A percentile compares a stretch with the other conserved stretches of the same genome.
These are phyloP conservation scores for Hypoxylon sp. DNA, from an alignment of 2,329 filamentous ascomycete genomes.

Conservation along the genomic window DNA sequence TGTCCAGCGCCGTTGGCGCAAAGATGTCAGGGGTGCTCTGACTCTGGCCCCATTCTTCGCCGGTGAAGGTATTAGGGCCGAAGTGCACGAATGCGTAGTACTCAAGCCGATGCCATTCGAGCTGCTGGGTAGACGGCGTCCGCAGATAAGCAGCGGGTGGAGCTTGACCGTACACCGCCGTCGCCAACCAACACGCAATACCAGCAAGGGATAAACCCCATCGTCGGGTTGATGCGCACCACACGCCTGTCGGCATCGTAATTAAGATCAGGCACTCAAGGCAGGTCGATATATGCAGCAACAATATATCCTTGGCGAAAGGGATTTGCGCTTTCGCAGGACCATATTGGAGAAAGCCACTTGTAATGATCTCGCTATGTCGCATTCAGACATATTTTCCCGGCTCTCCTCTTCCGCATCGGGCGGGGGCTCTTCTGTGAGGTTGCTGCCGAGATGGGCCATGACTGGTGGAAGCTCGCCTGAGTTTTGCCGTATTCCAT, in stretches of 20 bases:
- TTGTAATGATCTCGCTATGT: slow-evolving; percentile 19
- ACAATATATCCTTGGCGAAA: slow-evolving; percentile 9
- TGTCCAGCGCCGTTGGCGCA: slow-evolving; percentile 48
- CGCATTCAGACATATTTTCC: slow-evolving; percentile 24
- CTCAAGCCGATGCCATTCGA: slow-evolving; percentile 51
- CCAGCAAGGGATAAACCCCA: slow-evolving; percentile 15
- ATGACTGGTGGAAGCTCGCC: slow-evolving; percentile 32
- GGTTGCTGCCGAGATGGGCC: slow-evolving; percentile 25
- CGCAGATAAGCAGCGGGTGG: slow-evolving; percentile 46
- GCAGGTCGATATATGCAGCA: slow-evolving; percentile 2
- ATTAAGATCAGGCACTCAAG: background rate
- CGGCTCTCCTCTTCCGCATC: slow-evolving; percentile 20
- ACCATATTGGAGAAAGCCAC: slow-evolving; percentile 14
- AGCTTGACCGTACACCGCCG: slow-evolving; percentile 27
- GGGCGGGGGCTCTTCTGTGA: slow-evolving; percentile 30
- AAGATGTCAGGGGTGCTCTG: slow-evolving; percentile 51
- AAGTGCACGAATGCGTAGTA: slow-evolving; percentile 54
- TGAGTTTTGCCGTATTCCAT: slow-evolving; percentile 40
- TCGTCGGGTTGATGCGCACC: background rate
- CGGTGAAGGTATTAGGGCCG: slow-evolving; percentile 53
- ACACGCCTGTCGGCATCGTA: slow-evolving; percentile 15
- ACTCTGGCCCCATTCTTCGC: slow-evolving; percentile 52
- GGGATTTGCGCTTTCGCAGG: background rate
- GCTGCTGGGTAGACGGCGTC: slow-evolving; percentile 47
- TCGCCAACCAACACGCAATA: slow-evolving; percentile 17